phyloP scores from a whole-genome alignment of 1,139 yeast genomes.

The Candida dubliniensis region DNA sequence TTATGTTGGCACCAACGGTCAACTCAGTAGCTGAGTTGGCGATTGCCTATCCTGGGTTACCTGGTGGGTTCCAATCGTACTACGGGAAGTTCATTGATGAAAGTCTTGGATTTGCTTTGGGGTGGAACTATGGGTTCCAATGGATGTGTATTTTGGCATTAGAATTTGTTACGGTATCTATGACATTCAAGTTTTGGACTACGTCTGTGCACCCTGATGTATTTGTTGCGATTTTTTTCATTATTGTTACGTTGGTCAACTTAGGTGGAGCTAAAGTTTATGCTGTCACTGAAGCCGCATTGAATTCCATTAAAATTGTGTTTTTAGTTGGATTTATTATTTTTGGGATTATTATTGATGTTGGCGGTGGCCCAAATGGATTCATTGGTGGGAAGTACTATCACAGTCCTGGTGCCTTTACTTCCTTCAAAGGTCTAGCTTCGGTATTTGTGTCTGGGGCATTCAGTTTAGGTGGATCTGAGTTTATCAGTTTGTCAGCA shows the following conservation, averaged over 20 bases:
- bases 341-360: conserved; percentile 28
- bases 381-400: conserved; percentile 36
- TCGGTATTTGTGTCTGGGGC: conserved; percentile 29
- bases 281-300: conserved; percentile 34
- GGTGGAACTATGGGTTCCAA: conserved; percentile 43
- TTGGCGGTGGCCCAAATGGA: conserved; percentile 36
- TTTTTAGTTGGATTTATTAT: conserved; percentile 36
- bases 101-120: conserved; percentile 42
- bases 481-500: conserved; percentile 36
- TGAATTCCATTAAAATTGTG: conserved; percentile 30
- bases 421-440: conserved; percentile 28
- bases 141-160: conserved; percentile 41
- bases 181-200: conserved; percentile 35
- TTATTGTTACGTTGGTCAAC: conserved; percentile 28
- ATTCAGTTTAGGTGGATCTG: conserved; percentile 27
- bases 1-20: conserved; percentile 33
- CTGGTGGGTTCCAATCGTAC: conserved; percentile 42
- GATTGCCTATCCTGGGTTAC: conserved; percentile 35
- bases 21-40: conserved; percentile 38
- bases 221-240: conserved; percentile 34
- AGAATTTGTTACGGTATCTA: conserved; percentile 42
- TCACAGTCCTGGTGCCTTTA: conserved; percentile 28
- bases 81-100: conserved; percentile 39
- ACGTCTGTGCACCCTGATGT: conserved; percentile 29
- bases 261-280: conserved; percentile 37